Conservation (phyloP, 2,329 filamentous ascomycete species). For the Cladophialophora carrionii region DNA sequence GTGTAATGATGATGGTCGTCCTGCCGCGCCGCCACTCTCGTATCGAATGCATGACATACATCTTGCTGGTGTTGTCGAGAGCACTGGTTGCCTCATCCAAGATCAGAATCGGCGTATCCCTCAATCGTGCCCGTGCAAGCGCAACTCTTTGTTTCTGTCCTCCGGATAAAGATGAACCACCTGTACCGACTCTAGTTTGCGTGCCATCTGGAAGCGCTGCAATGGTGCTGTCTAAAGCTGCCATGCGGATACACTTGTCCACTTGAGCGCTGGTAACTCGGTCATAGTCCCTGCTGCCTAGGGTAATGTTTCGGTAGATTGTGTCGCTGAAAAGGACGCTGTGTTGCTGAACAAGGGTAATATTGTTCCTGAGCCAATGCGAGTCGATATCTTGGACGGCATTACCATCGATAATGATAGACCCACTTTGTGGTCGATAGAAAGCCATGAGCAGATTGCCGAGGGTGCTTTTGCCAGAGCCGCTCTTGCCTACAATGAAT, state of each 20-base stretch:
- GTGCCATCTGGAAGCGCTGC: conserved; percentile 68
- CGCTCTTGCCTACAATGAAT: conserved; percentile 83
- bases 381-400: conserved; percentile 65
- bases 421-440: conserved; percentile 68
- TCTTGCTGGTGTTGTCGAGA: conserved; percentile 72
- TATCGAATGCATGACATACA: conserved; percentile 72
- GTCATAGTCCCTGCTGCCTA: conserved; percentile 63
- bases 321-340: conserved; percentile 81
- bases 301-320: conserved; percentile 74
- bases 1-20: conserved; percentile 91
- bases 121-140: conserved; percentile 74
- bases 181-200: conserved; percentile 70
- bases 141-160: conserved; percentile 83
- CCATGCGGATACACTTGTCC: conserved; percentile 64
- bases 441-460: conserved; percentile 78
- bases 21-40: conserved; percentile 75
- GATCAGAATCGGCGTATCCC: conserved; percentile 78
- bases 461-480: conserved; percentile 90
- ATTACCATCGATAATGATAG: conserved; percentile 69
- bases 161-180: conserved; percentile 75
- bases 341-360: conserved; percentile 81
- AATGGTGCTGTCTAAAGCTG: conserved; percentile 71
- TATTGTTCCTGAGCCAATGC: conserved; percentile 73
- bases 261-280: conserved; percentile 60
- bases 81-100: conserved; percentile 89